Percentiles rank a stretch among this genome's conserved stretches.
Evolutionary conservation across 192 early-diverging fungal species (phyloP).

Genomic region (Lunasporangiospora selenospora): DNA sequence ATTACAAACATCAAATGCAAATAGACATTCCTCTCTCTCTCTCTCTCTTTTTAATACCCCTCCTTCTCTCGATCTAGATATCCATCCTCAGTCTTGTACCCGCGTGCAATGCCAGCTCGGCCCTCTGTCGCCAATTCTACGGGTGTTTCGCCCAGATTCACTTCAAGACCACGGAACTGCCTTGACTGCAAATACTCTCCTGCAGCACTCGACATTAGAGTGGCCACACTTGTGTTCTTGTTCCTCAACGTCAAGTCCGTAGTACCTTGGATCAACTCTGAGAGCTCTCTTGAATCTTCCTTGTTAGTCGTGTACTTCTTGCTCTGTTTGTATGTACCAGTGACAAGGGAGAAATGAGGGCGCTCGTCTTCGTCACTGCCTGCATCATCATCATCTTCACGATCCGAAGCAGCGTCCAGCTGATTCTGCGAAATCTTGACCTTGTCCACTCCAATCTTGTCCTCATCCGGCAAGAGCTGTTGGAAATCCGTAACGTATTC

Average conservation of each 20-base stretch:
- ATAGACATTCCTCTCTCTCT: background rate
- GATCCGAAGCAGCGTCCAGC: slow-evolving; percentile 44
- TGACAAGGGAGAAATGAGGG: slow-evolving; percentile 91
- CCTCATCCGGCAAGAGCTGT: slow-evolving; percentile 58
- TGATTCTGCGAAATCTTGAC: slow-evolving; percentile 36
- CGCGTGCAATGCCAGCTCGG: slow-evolving; percentile 85
- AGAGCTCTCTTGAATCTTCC: slow-evolving; percentile 37
- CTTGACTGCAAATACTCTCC: slow-evolving; percentile 77
- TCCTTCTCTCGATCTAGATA: slow-evolving; percentile 38
- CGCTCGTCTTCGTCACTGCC: slow-evolving; percentile 66
- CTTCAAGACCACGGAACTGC: slow-evolving; percentile 84
- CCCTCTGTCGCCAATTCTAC: slow-evolving; percentile 73
- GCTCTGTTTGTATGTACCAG: slow-evolving; percentile 75
- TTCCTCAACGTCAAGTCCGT: slow-evolving; percentile 65
- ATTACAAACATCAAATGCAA: background rate
- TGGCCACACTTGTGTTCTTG: slow-evolving; percentile 58
- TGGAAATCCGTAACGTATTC: slow-evolving; percentile 77
- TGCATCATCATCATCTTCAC: slow-evolving; percentile 16
- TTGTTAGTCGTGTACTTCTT: slow-evolving; percentile 52
- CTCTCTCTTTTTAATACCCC: slow-evolving; percentile 15
- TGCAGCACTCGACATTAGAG: slow-evolving; percentile 63
- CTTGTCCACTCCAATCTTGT: slow-evolving; percentile 44
- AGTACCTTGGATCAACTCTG: slow-evolving; percentile 25
- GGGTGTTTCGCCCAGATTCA: slow-evolving; percentile 67
- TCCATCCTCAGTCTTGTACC: slow-evolving; percentile 58